Base-by-base conservation (phyloP, 176 grass and related monocot species). In the Carex scoparia region DNA sequence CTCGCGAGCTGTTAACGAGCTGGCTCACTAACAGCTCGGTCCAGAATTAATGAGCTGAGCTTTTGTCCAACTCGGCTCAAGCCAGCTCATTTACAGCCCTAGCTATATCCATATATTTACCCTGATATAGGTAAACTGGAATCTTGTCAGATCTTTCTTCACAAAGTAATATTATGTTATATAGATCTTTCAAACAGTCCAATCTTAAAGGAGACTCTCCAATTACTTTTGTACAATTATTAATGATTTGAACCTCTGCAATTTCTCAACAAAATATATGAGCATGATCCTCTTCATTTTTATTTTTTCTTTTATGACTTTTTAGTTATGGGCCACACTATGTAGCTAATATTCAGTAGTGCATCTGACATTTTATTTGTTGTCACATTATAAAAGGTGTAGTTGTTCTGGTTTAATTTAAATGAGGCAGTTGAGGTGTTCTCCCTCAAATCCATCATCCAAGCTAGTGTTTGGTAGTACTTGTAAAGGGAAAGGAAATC, bases 401-500 rank as follows among this genome's bases (percentile, higher is more conserved):
- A 83, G 32, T 66, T 54, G 30, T 48, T 65, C 19, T 65, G 42
- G 62, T 51, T 65, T 81, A 35, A 35, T 35, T 49, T 66, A 82
- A 82, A 51, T 66, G 38, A 23, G 27, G 60, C 80, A 66, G 80
- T 82, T 83, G 62, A 83, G 80, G 51, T 82, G 80, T 82, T 14
- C 11, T 51, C 61, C 40, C 80, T 83, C 15, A 83, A 67, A 66
- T 82, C n/a, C 59, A 67, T 82, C 14, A 61, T 66, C 59, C n/a
- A 66, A 66, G 46, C n/a, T 65, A 19, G 38, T 62, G 13, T 65
- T 65, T 83, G 80, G 19, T 83, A 67, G n/a, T 49, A 81, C 14
- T n/a, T 13, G 16, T 9, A 38, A 61, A 62, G 46, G 15, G 10
- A 81, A 65, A n/a, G 5, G 59, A 81, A 35, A 33, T 54, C 1